Conservation (phyloP, 768 basidiomycete species). For the Scleroderma bovista region DNA sequence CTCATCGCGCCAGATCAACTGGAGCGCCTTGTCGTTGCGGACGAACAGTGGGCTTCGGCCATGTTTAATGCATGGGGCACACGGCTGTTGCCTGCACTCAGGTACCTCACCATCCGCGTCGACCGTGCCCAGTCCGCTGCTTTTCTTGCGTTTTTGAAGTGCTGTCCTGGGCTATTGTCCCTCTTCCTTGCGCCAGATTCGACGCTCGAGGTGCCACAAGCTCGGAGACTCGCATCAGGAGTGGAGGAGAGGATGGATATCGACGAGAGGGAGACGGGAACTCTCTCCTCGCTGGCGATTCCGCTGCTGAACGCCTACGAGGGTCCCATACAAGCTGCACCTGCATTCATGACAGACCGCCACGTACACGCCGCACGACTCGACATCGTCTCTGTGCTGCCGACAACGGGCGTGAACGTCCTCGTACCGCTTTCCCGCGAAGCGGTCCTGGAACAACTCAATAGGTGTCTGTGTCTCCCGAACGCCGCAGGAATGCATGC, state of each 20-base stretch:
- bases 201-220: neutral
- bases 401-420: neutral
- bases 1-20: neutral
- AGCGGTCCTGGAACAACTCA: neutral
- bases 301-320: neutral
- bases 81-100: neutral
- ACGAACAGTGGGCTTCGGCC: neutral
- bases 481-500: neutral
- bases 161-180: neutral
- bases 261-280: too few relatives aligned
- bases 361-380: neutral
- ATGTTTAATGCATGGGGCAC: neutral
- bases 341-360: neutral
- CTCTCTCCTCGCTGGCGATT: neutral
- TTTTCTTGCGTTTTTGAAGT: neutral
- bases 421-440: neutral
- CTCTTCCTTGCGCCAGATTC: neutral
- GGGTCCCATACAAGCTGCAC: neutral
- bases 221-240: too few relatives aligned
- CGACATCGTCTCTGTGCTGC: neutral
- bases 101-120: neutral
- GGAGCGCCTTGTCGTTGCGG: neutral
- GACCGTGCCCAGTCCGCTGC: neutral
- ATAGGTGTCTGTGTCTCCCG: neutral
- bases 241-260: too few relatives aligned